Evolutionary conservation across 2,329 filamentous ascomycete genomes (phyloP), one percentile per base, ranked within the genome.

Genomic region (Cercospora sp.): DNA sequence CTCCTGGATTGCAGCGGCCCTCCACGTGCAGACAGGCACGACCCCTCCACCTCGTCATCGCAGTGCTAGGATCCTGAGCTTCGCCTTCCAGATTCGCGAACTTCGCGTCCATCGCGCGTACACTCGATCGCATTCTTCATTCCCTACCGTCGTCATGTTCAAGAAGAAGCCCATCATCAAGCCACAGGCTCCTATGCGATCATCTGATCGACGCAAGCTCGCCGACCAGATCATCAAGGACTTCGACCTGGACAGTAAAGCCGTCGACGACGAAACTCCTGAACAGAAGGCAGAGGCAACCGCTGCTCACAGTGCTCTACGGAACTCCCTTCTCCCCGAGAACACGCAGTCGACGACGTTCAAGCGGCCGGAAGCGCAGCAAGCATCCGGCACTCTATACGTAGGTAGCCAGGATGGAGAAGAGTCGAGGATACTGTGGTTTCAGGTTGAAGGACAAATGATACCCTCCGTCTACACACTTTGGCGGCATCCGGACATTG

Each of bases 161-260:
- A 79, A 79, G 67, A 79, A 79, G 73, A 79, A 79, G 68, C 77
- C 77, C 2, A 73, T 69, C 83, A 86, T 91, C 81, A 91, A 91
- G 80, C 87, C 89, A 18, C 81, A 89, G 12, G 84, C 88, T 3
- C 87, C 89, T 48, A 80, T 91, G 63, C 86, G 89, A 64, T 90
- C 88, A 5, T 90, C 88, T 2, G 89, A 91, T 74, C 85, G 89
- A 67, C 84, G 89, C 67, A 89, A 87, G 73, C 86, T 89, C 39
- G 89, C 89, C 60, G 88, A 90, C 74, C 84, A 88, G 72, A 89
- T 91, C 73, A 90, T 91, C 74, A 78, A 83, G 70, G 86, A 89
- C 39, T 82, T 89, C 68, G 60, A 72, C 31, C 65, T 53, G 23
- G 60, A 42, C 45, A 58, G 28, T 20, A 39, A 65, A 26, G 33